Evolutionary conservation across 805 yeast species (phyloP), one percentile per base, ranked within the genome.

Genomic region (Starmerella riodocensis): DNA sequence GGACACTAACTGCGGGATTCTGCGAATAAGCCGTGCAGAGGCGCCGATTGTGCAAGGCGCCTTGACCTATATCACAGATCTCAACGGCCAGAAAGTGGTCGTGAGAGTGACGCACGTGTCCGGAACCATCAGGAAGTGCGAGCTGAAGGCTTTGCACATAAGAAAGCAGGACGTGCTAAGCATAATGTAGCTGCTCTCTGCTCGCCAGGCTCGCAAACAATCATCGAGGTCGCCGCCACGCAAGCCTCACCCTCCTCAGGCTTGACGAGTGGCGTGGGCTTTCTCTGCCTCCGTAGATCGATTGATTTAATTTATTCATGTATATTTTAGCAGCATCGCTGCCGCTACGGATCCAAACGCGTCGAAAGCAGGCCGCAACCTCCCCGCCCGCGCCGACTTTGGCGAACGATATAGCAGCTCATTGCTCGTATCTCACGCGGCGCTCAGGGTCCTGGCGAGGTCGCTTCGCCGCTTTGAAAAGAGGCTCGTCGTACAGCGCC

Each of bases 101-200:
- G 57, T 85, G 13, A 65, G 76, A 39, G 76, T 81, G 22, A 60
- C 70, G 4, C 79, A 78, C 41, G 74, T 82, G 0, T 77, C 93
- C 53, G 97, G 95, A 0, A 84, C 95, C 0, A 85, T 86, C 24
- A 77, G 76, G 54, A 83, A 82, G 53, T 73, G 93, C 47, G 93
- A 86, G 54, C 70, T 74, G 47, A 71, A 66, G 42, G 78, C 85
- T 0, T 73, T 82, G 22, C 57, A 66, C 40, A 64, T 46, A 18
- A 23, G 42, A 20, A 27, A 29, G 8, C 16, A 20, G 19, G 41
- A 37, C 17, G 6, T 46, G 6, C 12, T 13, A 8, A 32, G 29
- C 25, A n/a, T 25, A 4, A 34, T 22, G n/a, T 6, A 28, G 17
- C 13, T 18, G n/a, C n/a, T n/a, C n/a, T n/a, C n/a, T n/a, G n/a